phyloP scores from a whole-genome alignment of 2,329 filamentous ascomycete species.

The Pseudofabraea citricarpa region DNA sequence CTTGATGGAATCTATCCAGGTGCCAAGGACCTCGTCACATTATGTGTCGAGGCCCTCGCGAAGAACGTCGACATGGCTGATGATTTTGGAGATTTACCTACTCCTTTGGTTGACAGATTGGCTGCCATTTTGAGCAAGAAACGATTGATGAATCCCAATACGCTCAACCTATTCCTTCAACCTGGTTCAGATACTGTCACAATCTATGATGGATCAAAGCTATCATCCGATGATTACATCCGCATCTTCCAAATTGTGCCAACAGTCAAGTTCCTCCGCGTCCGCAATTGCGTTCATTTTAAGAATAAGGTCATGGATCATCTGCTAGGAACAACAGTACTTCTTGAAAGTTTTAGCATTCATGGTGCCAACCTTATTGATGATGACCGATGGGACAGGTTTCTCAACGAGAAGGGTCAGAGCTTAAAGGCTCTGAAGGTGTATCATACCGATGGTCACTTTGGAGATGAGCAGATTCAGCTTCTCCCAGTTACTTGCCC shows the following conservation, averaged over 20 bases:
- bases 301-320: constrained; percentile 82
- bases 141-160: constrained; percentile 48
- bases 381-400: constrained; percentile 67
- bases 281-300: constrained; percentile 86
- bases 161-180: constrained; percentile 52
- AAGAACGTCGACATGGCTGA: constrained; percentile 59
- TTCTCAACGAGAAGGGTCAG: constrained; percentile 61
- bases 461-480: constrained; percentile 65
- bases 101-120: constrained; percentile 51
- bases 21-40: constrained; percentile 61
- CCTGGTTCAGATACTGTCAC: constrained; percentile 44
- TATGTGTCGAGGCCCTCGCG: constrained; percentile 59
- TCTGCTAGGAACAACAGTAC: constrained; percentile 64
- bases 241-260: constrained; percentile 75
- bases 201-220: constrained; percentile 56
- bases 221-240: constrained; percentile 72
- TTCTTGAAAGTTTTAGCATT: constrained; percentile 70
- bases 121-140: constrained; percentile 56
- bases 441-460: constrained; percentile 78
- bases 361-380: constrained; percentile 81
- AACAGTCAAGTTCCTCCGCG: constrained; percentile 62
- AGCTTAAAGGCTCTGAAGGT: constrained; percentile 67
- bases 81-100: constrained; percentile 55
- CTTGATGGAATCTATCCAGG: constrained; percentile 70
- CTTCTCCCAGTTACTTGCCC: constrained; percentile 61